phyloP scores from a whole-genome alignment of 768 basidiomycete species.

The Lactarius vividus region DNA sequence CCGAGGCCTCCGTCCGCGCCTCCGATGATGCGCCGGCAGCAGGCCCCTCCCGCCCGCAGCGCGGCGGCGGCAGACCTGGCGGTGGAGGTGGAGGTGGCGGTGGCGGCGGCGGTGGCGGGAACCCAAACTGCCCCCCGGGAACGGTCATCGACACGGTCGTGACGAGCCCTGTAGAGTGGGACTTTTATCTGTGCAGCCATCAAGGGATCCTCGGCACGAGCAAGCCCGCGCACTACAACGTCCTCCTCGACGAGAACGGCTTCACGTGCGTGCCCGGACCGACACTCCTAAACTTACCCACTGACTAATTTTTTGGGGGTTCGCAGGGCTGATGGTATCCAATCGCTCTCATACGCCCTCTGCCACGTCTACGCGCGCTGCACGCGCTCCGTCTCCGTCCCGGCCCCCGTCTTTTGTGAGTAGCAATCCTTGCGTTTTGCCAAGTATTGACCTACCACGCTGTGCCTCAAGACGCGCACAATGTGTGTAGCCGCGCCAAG shows the following conservation, averaged over 20 bases:
- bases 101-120: constrained; percentile 27
- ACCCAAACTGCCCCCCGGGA: constrained; percentile 71
- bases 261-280: constrained; percentile 46
- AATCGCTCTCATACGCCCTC: constrained; percentile 66
- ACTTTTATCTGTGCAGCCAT: constrained; percentile 77
- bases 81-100: no score
- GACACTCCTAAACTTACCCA: no score
- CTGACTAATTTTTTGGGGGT: neutral
- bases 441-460: neutral
- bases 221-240: constrained; percentile 57
- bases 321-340: constrained; percentile 59
- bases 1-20: constrained; percentile 24
- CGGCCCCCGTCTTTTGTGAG: constrained; percentile 77
- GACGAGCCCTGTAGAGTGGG: constrained; percentile 65
- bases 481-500: constrained; percentile 69
- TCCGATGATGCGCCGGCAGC: neutral
- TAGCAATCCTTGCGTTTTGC: neutral
- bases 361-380: constrained; percentile 79
- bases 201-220: constrained; percentile 52
- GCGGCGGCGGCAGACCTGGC: no score
- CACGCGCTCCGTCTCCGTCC: constrained; percentile 80
- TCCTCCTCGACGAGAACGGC: constrained; percentile 50
- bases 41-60: no score
- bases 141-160: constrained; percentile 72
- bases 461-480: constrained; percentile 60